Percentiles rank a stretch among this genome's conserved stretches.
phyloP scores from a whole-genome alignment of 805 yeast genomes.

The Yarrowia alimentaria region DNA sequence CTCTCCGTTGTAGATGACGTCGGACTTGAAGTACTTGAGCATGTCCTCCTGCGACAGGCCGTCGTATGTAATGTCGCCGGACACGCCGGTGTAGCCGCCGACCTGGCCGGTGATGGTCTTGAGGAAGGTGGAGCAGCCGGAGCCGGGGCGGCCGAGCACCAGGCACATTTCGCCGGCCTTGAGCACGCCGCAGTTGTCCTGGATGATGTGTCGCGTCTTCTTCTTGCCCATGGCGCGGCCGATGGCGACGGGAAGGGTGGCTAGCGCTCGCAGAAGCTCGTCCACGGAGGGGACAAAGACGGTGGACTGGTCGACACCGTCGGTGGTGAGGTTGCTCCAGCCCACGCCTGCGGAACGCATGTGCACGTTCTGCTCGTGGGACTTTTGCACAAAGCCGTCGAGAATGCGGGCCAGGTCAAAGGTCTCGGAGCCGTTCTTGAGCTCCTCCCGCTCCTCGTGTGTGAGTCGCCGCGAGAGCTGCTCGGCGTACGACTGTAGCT shows the following conservation, averaged over 20 bases:
- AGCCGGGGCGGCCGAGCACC: conserved; percentile 73
- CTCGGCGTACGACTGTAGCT: conserved; percentile 51
- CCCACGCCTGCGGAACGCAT: conserved; percentile 41
- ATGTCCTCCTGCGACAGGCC: conserved; percentile 60
- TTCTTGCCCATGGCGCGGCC: conserved; percentile 13
- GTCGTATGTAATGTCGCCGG: conserved; percentile 60
- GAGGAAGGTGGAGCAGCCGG: conserved; percentile 73
- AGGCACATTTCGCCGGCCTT: conserved; percentile 65
- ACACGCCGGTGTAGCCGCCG: conserved; percentile 46
- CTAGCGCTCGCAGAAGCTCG: conserved; percentile 42
- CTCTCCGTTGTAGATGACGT: conserved; percentile 44
- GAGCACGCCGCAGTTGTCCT: conserved; percentile 34
- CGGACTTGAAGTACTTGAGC: conserved; percentile 56
- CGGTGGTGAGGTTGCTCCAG: conserved; percentile 43
- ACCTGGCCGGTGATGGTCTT: conserved; percentile 63
- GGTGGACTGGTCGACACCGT: conserved; percentile 51
- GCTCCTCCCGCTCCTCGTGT: conserved; percentile 42
- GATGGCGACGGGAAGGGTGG: conserved; percentile 32
- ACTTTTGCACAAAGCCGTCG: conserved; percentile 29
- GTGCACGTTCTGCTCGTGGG: conserved; percentile 40
- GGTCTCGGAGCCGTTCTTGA: conserved; percentile 48
- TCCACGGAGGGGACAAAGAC: conserved; percentile 47
- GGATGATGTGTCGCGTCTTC: conserved; percentile 34
- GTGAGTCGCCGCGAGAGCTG: conserved; percentile 51
- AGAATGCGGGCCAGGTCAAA: conserved; percentile 48